Base-by-base conservation (phyloP, 129 eudicot species). In the Centaurea solstitialis region DNA sequence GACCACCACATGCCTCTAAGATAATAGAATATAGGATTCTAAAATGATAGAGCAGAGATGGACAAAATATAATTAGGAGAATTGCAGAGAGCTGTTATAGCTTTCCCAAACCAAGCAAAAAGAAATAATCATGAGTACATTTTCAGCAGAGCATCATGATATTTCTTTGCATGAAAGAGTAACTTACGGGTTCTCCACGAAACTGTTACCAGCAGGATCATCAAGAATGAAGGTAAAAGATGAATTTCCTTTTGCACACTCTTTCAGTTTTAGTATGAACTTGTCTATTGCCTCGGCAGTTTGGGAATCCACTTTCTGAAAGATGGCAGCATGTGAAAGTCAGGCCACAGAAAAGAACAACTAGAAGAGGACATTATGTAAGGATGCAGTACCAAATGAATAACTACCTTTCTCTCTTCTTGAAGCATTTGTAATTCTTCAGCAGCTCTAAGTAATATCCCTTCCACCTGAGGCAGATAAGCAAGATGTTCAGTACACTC, bases 191-290 rank as follows among this genome's bases (percentile, higher is more conserved):
- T 91, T 89, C 82, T 89, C 96, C 53, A 89, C 87, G 59, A 89
- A 91, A 86, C 93, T 91, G 87, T 91, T 91, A 23, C 96, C 96
- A 61, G 91, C 91, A 74, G 96, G 96, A 87, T 91, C 96, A 45
- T 89, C 96, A 77, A 91, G 87, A 61, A 85, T 79, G 73, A 91
- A 83, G 70, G 91, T 85, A 79, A 91, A 91, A 68, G 87, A 39
- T 33, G 78, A 85, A 24, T 83, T 74, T 75, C 82, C 96, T 53
- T 77, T 30, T 11, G 96, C 96, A 89, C 89, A 91, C 57, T 88
- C 91, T 80, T 84, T 87, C 68, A 91, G 76, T 75, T 89, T 91
- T 18, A 78, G 26, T 81, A 89, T 70, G 76, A 91, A 88, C 23
- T 85, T 70, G 64, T 91, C 96, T 70, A 91, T 87, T 67, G 96